Percentiles rank a stretch among this genome's conserved stretches.
These are phyloP conservation scores for Populus hybrid DNA, from an alignment of 441 rosid species.

Conservation along the genomic window DNA sequence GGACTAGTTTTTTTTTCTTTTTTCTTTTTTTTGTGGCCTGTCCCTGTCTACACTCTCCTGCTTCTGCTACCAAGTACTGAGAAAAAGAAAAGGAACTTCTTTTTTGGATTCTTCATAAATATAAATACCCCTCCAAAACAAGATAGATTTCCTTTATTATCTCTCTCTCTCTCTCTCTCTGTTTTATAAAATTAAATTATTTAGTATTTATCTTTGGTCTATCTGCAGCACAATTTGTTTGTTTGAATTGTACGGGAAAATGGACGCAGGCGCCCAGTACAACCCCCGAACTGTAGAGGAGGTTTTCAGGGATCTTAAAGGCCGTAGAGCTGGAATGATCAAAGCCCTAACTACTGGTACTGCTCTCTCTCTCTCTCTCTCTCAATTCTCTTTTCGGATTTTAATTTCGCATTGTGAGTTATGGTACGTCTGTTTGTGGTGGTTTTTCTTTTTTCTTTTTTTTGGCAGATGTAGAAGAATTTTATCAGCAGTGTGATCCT, in stretches of 20 bases:
- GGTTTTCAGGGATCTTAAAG: constrained; percentile 49
- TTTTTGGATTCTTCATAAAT: neutral
- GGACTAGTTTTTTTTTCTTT: too few species aligned
- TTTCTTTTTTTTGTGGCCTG: neutral
- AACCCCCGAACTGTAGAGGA: constrained; percentile 54
- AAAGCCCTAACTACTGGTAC: constrained; percentile 49
- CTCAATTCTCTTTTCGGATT: neutral
- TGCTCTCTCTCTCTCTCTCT: neutral
- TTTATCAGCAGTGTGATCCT: constrained; percentile 72
- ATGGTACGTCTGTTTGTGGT: neutral
- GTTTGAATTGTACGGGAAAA: constrained; percentile 13
- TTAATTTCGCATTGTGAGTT: neutral
- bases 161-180: neutral
- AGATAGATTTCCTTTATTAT: constrained; percentile 12
- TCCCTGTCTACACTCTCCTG: neutral
- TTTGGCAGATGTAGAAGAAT: constrained; percentile 63
- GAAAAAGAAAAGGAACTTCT: neutral
- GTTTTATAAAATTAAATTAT: neutral
- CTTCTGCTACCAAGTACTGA: neutral
- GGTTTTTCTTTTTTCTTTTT: constrained; percentile 2
- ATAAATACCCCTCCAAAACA: neutral
- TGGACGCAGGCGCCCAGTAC: constrained; percentile 51
- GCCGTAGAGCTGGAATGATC: constrained; percentile 51
- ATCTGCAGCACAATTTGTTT: neutral
- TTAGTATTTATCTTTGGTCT: neutral